Base-by-base conservation (phyloP, 202 grass and related monocot genomes). In the Alloteropsis angusta region DNA sequence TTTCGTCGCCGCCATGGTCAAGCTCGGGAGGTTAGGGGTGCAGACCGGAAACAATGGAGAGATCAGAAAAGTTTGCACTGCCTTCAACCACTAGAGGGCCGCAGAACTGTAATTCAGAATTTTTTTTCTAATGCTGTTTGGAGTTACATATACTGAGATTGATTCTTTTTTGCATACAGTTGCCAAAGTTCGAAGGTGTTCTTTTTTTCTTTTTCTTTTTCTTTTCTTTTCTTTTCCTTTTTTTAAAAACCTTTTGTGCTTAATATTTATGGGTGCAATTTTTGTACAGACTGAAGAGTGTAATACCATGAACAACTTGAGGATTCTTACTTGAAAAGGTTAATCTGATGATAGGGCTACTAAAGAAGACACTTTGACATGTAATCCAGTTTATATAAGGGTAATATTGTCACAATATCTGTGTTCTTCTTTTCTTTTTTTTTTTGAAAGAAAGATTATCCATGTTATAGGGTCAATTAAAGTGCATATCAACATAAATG, bases 21-120 rank as follows among this genome's bases (percentile, higher is more conserved):
- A 65, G 61, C 77, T 97, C 17, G 93, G 90, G 42, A 87, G 88
- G 55, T 2, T 91, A 52, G 93, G 90, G 3, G 81, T 93, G 23
- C 89, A 91, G 74, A 85, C 78, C 0, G 84, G 80, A 5, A 77
- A 41, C 1, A 47, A 78, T 54, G 93, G 90, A 21, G 81, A 93
- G 65, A 83, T 97, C 80, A 87, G 93, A 50, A 87, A 53, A 54
- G 88, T 72, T 45, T 91, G 93, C 83, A 88, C 60, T 4, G 69
- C 82, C 48, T 88, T 88, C 85, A 89, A 94, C 66, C 55, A 52
- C 55, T 85, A 90, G 69, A 60, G 54, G 47, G 25, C 30, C 10
- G n/a, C 46, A 38, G 17, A 39, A 64, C 17, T 85, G 78, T 62
- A 78, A 78, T 78, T 66, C 73, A 85, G 66, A 82, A 64, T 65